These are phyloP conservation scores for Xylaria bambusicola DNA, from an alignment of 495 filamentous ascomycete genomes.

Conservation along the genomic window DNA sequence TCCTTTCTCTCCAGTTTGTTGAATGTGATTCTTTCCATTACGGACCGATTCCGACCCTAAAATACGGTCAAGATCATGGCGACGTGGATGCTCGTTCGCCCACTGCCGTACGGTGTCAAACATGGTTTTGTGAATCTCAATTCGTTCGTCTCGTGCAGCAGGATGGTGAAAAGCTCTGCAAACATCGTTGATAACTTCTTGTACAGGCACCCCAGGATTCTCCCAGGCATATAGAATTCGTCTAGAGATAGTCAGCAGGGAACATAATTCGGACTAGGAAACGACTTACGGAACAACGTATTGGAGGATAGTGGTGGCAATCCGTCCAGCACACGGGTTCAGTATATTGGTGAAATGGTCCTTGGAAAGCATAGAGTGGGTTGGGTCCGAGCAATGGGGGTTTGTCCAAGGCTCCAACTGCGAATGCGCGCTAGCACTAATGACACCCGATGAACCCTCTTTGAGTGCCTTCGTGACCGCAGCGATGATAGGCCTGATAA, in stretches of 20 bases:
- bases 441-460: slow-evolving; percentile 75
- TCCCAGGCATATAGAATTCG: slow-evolving; percentile 91
- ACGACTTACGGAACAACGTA: slow-evolving; percentile 70
- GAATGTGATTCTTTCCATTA: slow-evolving; percentile 71
- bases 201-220: slow-evolving; percentile 72
- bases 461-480: slow-evolving; percentile 79
- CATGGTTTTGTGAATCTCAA: slow-evolving; percentile 84
- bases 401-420: slow-evolving; percentile 93
- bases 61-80: slow-evolving; percentile 65
- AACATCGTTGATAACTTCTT: slow-evolving; percentile 78
- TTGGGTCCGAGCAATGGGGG: slow-evolving; percentile 82
- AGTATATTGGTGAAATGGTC: slow-evolving; percentile 95
- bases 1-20: slow-evolving; percentile 27
- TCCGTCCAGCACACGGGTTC: slow-evolving; percentile 81
- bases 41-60: slow-evolving; percentile 81
- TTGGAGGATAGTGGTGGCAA: slow-evolving; percentile 76
- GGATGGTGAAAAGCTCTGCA: slow-evolving; percentile 86
- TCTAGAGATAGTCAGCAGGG: slow-evolving; percentile 27
- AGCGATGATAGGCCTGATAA: slow-evolving; percentile 88
- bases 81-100: slow-evolving; percentile 65
- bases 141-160: slow-evolving; percentile 65
- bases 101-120: slow-evolving; percentile 78
- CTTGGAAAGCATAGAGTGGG: slow-evolving; percentile 91
- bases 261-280: slow-evolving; percentile 2
- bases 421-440: slow-evolving; percentile 76